These are phyloP conservation scores for Luzula sylvatica DNA, from an alignment of 176 grass and related monocot genomes.

Conservation along the genomic window DNA sequence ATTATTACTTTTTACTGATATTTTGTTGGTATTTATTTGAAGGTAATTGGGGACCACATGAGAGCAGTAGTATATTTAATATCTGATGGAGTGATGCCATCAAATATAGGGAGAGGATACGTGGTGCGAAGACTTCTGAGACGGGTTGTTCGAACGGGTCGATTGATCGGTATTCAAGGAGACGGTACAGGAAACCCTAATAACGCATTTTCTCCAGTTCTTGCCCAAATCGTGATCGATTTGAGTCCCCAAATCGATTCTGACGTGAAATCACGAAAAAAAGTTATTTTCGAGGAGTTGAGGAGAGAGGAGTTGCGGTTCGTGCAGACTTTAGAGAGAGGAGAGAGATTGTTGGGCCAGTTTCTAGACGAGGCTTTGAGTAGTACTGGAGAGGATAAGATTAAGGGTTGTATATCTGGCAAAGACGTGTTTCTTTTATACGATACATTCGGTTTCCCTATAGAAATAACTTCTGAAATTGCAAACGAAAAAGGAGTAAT, in stretches of 20 bases:
- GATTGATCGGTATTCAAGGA: conserved; percentile 82
- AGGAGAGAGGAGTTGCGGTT: conserved; percentile 88
- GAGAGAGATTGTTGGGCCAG: conserved; percentile 82
- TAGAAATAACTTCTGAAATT: conserved; percentile 96
- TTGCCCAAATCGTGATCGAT: conserved; percentile 62
- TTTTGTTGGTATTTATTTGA: neutral
- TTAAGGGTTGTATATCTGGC: conserved; percentile 58
- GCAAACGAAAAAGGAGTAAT: conserved; percentile 52
- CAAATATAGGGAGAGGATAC: conserved; percentile 98
- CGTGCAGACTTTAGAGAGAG: conserved; percentile 87
- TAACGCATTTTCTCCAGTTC: conserved; percentile 52
- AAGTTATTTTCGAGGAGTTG: conserved; percentile 66
- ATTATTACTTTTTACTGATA: neutral
- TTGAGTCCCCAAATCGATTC: conserved; percentile 72
- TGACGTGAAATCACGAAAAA: conserved; percentile 56
- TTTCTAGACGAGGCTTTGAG: conserved; percentile 56
- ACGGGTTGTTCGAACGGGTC: conserved; percentile 79
- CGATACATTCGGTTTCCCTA: conserved; percentile 92
- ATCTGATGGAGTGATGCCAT: conserved; percentile 86
- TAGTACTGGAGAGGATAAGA: conserved; percentile 41
- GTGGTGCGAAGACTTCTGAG: conserved; percentile 93
- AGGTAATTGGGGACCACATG: conserved; percentile 98
- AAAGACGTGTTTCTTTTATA: conserved; percentile 94
- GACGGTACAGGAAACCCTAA: conserved; percentile 45
- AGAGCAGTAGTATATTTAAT: conserved; percentile 96